phyloP scores from a whole-genome alignment of 306 rosid genomes.

The Pyrus bretschneideri region DNA sequence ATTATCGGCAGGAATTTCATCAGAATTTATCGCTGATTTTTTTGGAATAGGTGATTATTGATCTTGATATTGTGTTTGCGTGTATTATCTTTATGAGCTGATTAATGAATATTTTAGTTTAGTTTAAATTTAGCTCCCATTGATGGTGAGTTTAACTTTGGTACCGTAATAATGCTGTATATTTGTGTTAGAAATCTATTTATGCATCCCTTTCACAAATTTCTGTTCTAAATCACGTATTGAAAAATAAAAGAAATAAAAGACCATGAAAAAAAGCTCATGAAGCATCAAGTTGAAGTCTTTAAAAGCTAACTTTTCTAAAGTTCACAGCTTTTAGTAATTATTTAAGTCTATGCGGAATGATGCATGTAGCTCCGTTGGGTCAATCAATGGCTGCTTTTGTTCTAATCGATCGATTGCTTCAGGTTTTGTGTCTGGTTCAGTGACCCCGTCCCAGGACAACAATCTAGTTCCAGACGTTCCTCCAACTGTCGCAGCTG shows the following conservation, averaged over 20 bases:
- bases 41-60: not conserved
- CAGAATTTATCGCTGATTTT: not conserved
- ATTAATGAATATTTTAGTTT: not conserved
- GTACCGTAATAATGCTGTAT: not conserved
- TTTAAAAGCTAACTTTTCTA: not conserved
- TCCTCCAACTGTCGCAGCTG: slow-evolving; percentile 59
- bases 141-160: not conserved
- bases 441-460: slow-evolving; percentile 37
- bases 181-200: not conserved
- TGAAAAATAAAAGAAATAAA: not conserved
- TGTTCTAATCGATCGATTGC: not conserved
- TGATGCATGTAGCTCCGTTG: not conserved
- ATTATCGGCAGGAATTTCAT: not conserved
- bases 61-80: not conserved
- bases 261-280: not conserved
- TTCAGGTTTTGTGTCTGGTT: slow-evolving; percentile 59
- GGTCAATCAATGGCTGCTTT: not conserved
- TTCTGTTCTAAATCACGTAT: not conserved
- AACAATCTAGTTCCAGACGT: slow-evolving; percentile 39
- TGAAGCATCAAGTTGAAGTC: not conserved
- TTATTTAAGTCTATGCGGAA: not conserved
- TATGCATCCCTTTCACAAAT: not conserved
- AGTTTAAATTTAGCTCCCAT: not conserved
- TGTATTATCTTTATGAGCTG: not conserved
- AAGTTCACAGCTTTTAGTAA: not conserved